Evolutionary conservation across 495 filamentous ascomycete species (phyloP).

Genomic region (Penicillium verhagenii): DNA sequence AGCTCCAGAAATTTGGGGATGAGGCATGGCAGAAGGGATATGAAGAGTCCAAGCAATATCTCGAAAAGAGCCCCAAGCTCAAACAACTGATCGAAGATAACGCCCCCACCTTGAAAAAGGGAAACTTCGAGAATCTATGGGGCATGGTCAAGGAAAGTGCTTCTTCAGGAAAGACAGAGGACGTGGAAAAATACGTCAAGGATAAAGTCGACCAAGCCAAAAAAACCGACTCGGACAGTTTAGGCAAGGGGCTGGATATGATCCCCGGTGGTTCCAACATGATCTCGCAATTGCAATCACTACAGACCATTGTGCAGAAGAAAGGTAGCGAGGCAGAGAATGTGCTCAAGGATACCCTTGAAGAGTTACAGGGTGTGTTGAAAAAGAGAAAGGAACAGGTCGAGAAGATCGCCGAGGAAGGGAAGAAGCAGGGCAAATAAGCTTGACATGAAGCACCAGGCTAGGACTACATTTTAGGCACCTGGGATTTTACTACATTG

Average conservation of each 20-base stretch:
- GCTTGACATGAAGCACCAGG: too few relatives aligned
- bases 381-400: slow-evolving; percentile 44
- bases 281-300: background rate
- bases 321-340: background rate
- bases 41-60: slow-evolving; percentile 58
- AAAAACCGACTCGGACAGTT: background rate
- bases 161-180: slow-evolving; percentile 51
- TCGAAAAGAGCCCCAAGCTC: slow-evolving; percentile 65
- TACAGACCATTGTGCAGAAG: background rate
- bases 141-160: slow-evolving; percentile 53
- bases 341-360: slow-evolving; percentile 52
- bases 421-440: slow-evolving; percentile 21
- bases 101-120: slow-evolving; percentile 55
- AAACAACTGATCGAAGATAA: slow-evolving; percentile 64
- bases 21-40: slow-evolving; percentile 63
- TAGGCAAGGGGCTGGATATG: background rate
- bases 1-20: slow-evolving; percentile 60
- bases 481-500: too few relatives aligned
- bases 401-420: slow-evolving; percentile 40
- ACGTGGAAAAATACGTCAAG: slow-evolving; percentile 59
- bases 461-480: too few relatives aligned
- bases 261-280: background rate
- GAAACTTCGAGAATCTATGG: slow-evolving; percentile 54
- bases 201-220: slow-evolving; percentile 49
- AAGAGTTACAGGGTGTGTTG: slow-evolving; percentile 48